Percentiles rank a stretch among this genome's conserved stretches.
These are phyloP conservation scores for Hypsizygus marmoreus DNA, from an alignment of 768 basidiomycete genomes.

Conservation along the genomic window DNA sequence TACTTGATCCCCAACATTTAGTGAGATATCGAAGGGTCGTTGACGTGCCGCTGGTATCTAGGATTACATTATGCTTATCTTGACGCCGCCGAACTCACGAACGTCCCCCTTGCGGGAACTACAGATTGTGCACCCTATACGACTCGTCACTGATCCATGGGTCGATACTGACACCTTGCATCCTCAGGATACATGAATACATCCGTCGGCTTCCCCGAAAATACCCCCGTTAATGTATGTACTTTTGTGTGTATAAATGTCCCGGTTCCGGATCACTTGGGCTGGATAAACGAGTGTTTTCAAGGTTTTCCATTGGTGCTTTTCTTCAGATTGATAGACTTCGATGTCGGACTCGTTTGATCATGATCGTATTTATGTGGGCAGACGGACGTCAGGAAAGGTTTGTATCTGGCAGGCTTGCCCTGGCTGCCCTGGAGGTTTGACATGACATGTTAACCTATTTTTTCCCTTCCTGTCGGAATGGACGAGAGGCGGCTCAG, in stretches of 20 bases:
- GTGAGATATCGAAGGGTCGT: neutral
- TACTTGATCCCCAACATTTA: constrained; percentile 21
- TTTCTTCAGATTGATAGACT: neutral
- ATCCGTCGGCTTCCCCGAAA: too few relatives aligned
- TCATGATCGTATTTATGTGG: constrained; percentile 2
- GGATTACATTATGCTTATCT: constrained; percentile 57
- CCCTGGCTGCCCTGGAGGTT: neutral
- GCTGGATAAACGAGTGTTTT: constrained; percentile 1
- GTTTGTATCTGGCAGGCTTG: constrained; percentile 11
- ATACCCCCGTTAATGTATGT: neutral
- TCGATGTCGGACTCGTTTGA: neutral
- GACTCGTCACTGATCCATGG: constrained; percentile 58
- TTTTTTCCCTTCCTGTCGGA: neutral
- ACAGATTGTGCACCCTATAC: constrained; percentile 52
- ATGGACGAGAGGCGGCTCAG: too few relatives aligned
- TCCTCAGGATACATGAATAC: constrained; percentile 38
- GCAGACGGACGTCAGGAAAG: constrained; percentile 12
- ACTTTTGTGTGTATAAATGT: neutral
- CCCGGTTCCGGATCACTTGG: constrained; percentile 14
- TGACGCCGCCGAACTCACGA: constrained; percentile 46
- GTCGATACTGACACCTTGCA: constrained; percentile 34
- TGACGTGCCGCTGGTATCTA: constrained; percentile 20
- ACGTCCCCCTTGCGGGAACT: constrained; percentile 42
- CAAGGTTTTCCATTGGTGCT: neutral
- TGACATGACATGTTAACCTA: neutral